Conservation (phyloP, 208 protist species). For the Trypanosoma scelopori region DNA sequence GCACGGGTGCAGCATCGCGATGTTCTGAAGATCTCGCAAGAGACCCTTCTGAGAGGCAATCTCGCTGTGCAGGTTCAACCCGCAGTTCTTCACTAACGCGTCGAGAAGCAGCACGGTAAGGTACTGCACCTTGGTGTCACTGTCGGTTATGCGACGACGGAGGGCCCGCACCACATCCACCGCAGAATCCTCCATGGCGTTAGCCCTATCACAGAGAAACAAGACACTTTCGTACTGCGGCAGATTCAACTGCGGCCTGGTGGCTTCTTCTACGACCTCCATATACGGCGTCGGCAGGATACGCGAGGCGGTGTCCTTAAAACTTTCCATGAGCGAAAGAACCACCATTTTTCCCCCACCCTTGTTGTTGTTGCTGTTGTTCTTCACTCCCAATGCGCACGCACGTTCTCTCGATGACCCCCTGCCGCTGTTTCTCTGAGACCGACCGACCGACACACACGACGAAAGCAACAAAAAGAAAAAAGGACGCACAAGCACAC, state of each 20-base stretch:
- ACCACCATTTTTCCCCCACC: conserved; percentile 54
- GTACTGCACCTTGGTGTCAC: conserved; percentile 66
- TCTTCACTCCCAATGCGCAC: too few relatives aligned
- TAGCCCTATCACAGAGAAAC: conserved; percentile 72
- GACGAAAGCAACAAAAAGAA: too few relatives aligned
- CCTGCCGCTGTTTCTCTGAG: too few relatives aligned
- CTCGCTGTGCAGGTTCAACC: conserved; percentile 56
- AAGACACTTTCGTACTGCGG: conserved; percentile 63
- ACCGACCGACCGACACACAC: too few relatives aligned
- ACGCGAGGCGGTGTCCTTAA: conserved; percentile 67
- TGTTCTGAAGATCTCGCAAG: conserved; percentile 72
- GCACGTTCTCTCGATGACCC: too few relatives aligned
- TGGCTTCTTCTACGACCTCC: conserved; percentile 84
- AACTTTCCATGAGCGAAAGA: conserved; percentile 68
- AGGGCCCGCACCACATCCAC: conserved; percentile 77
- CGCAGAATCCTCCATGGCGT: conserved; percentile 47
- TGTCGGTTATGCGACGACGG: conserved; percentile 66
- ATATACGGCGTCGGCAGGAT: conserved; percentile 77
- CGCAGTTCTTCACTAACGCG: conserved; percentile 66
- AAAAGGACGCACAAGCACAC: too few relatives aligned
- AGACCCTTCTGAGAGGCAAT: conserved; percentile 74
- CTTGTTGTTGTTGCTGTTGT: neutral
- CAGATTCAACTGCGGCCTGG: conserved; percentile 45
- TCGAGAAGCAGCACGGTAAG: conserved; percentile 70
- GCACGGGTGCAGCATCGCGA: conserved; percentile 47